Evolutionary conservation across 805 yeast species (phyloP).

Genomic region (Zygosaccharomyces siamensis): DNA sequence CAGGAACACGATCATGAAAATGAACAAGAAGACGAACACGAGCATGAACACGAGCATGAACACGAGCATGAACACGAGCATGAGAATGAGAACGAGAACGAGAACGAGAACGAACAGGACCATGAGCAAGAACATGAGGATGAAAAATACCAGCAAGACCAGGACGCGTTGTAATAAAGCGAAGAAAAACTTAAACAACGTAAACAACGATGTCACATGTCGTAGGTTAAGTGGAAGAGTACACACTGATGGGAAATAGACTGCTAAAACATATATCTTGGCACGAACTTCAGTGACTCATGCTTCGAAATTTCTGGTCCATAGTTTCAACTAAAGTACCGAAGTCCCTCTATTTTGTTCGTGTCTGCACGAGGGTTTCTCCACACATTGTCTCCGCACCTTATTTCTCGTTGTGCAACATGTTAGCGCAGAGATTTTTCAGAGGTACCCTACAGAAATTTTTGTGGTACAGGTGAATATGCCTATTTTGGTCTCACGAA

Average conservation of each 20-base stretch:
- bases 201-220: not conserved
- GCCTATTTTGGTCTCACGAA: too few species aligned
- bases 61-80: not conserved
- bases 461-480: too few species aligned
- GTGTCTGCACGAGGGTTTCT: too few species aligned
- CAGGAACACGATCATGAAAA: not conserved
- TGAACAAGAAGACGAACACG: constrained; percentile 3
- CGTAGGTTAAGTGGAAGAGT: too few species aligned
- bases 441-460: not conserved
- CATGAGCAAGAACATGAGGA: not conserved
- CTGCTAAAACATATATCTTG: too few species aligned
- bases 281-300: too few species aligned
- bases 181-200: not conserved
- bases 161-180: constrained; percentile 1
- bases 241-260: too few species aligned
- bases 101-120: not conserved
- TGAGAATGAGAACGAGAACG: not conserved
- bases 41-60: not conserved
- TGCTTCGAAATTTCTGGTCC: too few species aligned
- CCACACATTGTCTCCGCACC: too few species aligned
- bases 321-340: too few species aligned
- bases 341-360: too few species aligned
- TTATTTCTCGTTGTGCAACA: not conserved
- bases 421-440: not conserved
- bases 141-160: not conserved